phyloP scores from a whole-genome alignment of 768 basidiomycete genomes.

The Gautieria morchelliformis region DNA sequence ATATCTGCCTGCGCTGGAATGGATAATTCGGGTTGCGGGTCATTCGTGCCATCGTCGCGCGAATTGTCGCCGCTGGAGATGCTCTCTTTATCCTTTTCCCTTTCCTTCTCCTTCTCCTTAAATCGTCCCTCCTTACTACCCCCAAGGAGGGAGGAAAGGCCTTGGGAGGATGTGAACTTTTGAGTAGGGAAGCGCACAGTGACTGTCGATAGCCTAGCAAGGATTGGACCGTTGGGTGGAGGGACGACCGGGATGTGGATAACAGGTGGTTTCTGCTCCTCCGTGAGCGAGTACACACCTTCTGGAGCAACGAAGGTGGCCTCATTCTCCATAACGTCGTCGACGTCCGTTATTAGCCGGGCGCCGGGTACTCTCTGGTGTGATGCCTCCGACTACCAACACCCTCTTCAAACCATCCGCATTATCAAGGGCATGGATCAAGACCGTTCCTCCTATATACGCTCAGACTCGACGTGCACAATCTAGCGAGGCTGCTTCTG shows the following conservation, averaged over 20 bases:
- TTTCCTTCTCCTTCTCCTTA: slow-evolving; percentile 35
- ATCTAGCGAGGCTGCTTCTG: not conserved
- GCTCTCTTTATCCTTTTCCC: slow-evolving; percentile 51
- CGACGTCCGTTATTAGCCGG: not conserved
- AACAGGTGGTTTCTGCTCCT: slow-evolving; percentile 66
- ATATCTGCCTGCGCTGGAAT: slow-evolving; percentile 27
- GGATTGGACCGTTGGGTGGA: slow-evolving; percentile 20
- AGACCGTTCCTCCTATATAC: not conserved
- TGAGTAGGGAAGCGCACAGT: slow-evolving; percentile 51
- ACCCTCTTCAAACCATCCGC: not conserved
- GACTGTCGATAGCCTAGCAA: slow-evolving; percentile 55
- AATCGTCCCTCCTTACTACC: slow-evolving; percentile 27
- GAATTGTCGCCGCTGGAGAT: slow-evolving; percentile 76
- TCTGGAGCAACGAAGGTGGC: slow-evolving; percentile 82
- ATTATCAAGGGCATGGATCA: not conserved
- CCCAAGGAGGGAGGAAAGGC: slow-evolving; percentile 58
- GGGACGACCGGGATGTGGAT: slow-evolving; percentile 29
- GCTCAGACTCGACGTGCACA: not conserved
- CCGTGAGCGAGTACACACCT: slow-evolving; percentile 81
- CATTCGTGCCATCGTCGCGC: slow-evolving; percentile 38
- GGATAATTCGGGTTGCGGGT: slow-evolving; percentile 21
- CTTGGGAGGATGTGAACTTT: slow-evolving; percentile 45
- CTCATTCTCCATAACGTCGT: slow-evolving; percentile 60
- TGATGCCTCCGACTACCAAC: not conserved
- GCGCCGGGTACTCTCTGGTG: not conserved